Percentiles rank a stretch among this genome's conserved stretches.
These are phyloP conservation scores for Taphrina wiesneri DNA, from an alignment of 1,139 yeast genomes.

Conservation along the genomic window DNA sequence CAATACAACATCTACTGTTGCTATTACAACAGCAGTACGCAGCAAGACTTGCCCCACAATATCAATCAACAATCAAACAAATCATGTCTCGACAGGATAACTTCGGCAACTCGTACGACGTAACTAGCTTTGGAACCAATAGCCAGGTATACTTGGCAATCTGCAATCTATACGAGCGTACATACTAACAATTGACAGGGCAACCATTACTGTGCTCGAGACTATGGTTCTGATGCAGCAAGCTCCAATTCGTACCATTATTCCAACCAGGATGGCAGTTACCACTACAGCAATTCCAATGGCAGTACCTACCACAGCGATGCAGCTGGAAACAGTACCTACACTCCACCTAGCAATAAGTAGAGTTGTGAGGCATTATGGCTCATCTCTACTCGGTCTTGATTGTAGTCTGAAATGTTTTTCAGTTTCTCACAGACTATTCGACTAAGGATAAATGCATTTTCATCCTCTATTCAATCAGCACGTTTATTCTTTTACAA, in stretches of 20 bases:
- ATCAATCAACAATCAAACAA: no score
- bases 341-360: conserved; percentile 3
- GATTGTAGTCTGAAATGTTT: neutral
- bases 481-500: no score
- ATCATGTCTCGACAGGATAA: conserved; percentile 1
- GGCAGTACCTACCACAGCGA: conserved; percentile 6
- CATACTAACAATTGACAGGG: neutral
- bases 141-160: neutral
- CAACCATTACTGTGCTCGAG: neutral
- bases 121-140: neutral
- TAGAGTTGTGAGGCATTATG: no score
- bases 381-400: no score
- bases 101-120: neutral
- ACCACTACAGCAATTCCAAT: conserved; percentile 6
- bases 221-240: neutral
- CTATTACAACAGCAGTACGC: neutral
- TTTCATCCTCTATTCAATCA: neutral
- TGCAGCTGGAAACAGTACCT: neutral
- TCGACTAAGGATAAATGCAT: neutral
- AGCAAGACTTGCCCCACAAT: neutral
- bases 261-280: neutral
- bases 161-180: neutral
- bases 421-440: no score
- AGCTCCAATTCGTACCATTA: neutral
- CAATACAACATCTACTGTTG: neutral